phyloP scores from a whole-genome alignment of 768 basidiomycete species.

The Kwoniella pini region DNA sequence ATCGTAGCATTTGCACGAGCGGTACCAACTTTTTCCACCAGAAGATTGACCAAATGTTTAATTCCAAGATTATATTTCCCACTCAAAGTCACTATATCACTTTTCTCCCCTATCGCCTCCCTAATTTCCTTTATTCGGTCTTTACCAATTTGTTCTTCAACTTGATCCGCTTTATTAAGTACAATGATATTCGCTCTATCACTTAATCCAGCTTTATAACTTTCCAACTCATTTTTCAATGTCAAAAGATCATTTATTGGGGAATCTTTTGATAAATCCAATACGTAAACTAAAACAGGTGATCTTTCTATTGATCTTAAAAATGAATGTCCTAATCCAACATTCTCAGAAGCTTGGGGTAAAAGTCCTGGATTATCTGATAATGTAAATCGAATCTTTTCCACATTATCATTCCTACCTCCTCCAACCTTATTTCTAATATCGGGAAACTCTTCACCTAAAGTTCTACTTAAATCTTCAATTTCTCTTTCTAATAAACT shows the following conservation, averaged over 20 bases:
- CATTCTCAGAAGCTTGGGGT: slow-evolving; percentile 76
- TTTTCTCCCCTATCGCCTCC: slow-evolving; percentile 61
- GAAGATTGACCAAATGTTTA: slow-evolving; percentile 65
- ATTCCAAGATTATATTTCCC: slow-evolving; percentile 86
- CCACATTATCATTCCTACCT: slow-evolving; percentile 48
- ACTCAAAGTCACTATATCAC: slow-evolving; percentile 71
- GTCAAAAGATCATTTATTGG: slow-evolving; percentile 77
- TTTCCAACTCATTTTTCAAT: slow-evolving; percentile 78
- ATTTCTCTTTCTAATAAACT: slow-evolving; percentile 48
- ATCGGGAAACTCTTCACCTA: slow-evolving; percentile 31
- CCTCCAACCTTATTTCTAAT: slow-evolving; percentile 17
- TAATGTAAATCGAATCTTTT: slow-evolving; percentile 86
- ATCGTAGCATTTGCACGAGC: slow-evolving; percentile 15
- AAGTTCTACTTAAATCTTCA: slow-evolving; percentile 20
- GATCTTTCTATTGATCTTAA: slow-evolving; percentile 90
- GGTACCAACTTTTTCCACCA: slow-evolving; percentile 61
- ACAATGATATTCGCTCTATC: slow-evolving; percentile 75
- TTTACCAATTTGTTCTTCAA: slow-evolving; percentile 58
- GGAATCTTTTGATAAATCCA: slow-evolving; percentile 73
- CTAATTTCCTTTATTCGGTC: slow-evolving; percentile 22
- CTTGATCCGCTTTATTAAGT: slow-evolving; percentile 91
- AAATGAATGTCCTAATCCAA: slow-evolving; percentile 92
- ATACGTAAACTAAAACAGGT: slow-evolving; percentile 83
- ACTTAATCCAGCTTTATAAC: slow-evolving; percentile 72
- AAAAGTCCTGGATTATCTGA: slow-evolving; percentile 97